Percentiles rank a stretch among this genome's conserved stretches.
Conservation (phyloP, 805 yeast species). For the Ogataea chonburiensis region DNA sequence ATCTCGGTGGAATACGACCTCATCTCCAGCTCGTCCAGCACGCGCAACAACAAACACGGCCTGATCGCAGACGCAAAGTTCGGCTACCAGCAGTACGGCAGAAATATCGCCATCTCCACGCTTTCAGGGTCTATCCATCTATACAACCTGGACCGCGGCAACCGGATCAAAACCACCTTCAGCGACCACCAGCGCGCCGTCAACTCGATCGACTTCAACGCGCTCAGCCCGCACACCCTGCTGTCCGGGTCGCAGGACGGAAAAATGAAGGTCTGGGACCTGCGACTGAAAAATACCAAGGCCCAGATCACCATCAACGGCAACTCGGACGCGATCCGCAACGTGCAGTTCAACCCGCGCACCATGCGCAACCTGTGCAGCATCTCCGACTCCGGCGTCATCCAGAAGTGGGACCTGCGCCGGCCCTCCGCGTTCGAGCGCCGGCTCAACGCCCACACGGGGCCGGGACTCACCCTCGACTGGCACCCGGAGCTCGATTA, state of each 20-base stretch:
- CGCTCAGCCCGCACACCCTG: constrained; percentile 39
- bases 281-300: constrained; percentile 45
- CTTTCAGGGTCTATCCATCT: constrained; percentile 47
- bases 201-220: constrained; percentile 42
- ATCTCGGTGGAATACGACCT: constrained; percentile 37
- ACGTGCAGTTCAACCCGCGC: constrained; percentile 53
- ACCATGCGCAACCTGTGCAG: constrained; percentile 62
- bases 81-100: constrained; percentile 40
- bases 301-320: constrained; percentile 54
- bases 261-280: constrained; percentile 72
- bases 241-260: constrained; percentile 81
- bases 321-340: constrained; percentile 68
- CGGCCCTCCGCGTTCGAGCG: constrained; percentile 60
- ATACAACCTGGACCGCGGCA: constrained; percentile 32
- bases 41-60: constrained; percentile 38
- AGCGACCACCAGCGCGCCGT: constrained; percentile 47
- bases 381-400: constrained; percentile 84
- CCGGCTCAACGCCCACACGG: constrained; percentile 83
- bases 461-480: constrained; percentile 83
- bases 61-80: constrained; percentile 43
- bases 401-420: constrained; percentile 86
- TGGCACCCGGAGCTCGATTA: constrained; percentile 86
- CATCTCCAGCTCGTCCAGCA: constrained; percentile 25
- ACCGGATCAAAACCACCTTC: constrained; percentile 30
- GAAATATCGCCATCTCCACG: constrained; percentile 43